phyloP scores from a whole-genome alignment of 108 stramenopile species.

The Cylindrotheca closterium region DNA sequence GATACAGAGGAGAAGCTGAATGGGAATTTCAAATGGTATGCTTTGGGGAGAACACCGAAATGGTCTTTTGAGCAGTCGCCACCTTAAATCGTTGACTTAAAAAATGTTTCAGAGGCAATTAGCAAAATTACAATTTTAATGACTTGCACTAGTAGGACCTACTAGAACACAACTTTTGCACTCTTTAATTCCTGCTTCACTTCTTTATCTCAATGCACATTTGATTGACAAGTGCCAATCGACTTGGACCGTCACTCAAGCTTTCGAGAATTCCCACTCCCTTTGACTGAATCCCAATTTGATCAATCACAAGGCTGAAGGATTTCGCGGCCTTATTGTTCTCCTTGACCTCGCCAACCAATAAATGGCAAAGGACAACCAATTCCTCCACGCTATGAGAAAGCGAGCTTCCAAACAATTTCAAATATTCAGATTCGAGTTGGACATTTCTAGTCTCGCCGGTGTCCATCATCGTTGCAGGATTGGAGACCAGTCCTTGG shows the following conservation, averaged over 20 bases:
- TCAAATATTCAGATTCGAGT: slow-evolving; percentile 30
- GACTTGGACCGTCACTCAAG: background rate
- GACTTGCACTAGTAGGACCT: no score
- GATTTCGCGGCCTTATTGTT: background rate
- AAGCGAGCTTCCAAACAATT: slow-evolving; percentile 8
- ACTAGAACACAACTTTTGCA: no score
- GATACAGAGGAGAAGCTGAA: slow-evolving; percentile 3
- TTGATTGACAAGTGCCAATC: background rate
- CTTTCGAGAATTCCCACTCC: background rate
- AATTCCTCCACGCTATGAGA: slow-evolving; percentile 26
- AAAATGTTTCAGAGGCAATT: no score
- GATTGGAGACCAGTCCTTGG: background rate
- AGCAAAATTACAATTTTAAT: no score
- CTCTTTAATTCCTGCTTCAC: no score
- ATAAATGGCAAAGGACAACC: slow-evolving; percentile 1
- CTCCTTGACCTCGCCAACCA: slow-evolving; percentile 1
- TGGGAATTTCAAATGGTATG: slow-evolving; percentile 16
- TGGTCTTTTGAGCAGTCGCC: slow-evolving; percentile 1
- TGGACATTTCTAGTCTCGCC: slow-evolving; percentile 2
- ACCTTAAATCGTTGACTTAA: no score
- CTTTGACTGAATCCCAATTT: background rate
- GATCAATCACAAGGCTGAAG: slow-evolving; percentile 4
- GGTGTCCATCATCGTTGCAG: slow-evolving; percentile 1
- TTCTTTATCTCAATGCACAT: background rate
- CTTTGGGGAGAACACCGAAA: slow-evolving; percentile 14